Evolutionary conservation across 768 basidiomycete genomes (phyloP), one percentile per base, ranked within the genome.

Genomic region (Arthromyces matolae): DNA sequence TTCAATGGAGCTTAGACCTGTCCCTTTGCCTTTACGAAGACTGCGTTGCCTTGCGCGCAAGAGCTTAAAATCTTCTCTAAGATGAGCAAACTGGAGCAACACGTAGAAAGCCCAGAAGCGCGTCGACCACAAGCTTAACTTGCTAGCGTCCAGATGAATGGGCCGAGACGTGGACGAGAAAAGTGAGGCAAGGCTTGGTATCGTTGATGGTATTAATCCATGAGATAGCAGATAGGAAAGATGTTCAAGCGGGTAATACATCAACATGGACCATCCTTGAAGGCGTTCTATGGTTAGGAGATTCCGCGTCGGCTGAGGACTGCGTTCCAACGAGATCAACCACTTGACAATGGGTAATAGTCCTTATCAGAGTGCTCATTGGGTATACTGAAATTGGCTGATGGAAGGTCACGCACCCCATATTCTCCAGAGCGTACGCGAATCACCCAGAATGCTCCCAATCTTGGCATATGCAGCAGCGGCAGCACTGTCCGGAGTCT

Each of bases 91-190:
- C 47, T 89, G 90, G 38, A 94, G 78, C 24, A 84, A 53, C 33
- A 90, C 74, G 58, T 93, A 93, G 19, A 78, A 63, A 2, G 83
- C 84, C 92, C 90, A 94, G 62, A 83, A 86, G 18, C 91, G 82
- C 45, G 76, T 79, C 12, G 89, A 90, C 86, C 85, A 89, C 43
- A 84, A 55, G 3, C 76, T 71, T 31, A 92, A 62, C 22, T 61
- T 64, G 27, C 70, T 67, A 7, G 75, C 51, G 47, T 83, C 67
- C 33, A 88, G 60, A 5, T 55, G 59, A 38, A 81, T 65, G 20
- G 60, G 64, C 51, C 72, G 75, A 24, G 67, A 66, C 41, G 68
- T 58, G 35, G 69, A 67, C 9, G 73, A 66, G 42, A 78, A 58
- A 23, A 78, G 46, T 13, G 75, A 70, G 10, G 64, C 45, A 13